These are phyloP conservation scores for Mycena haematopus DNA, from an alignment of 768 basidiomycete genomes.

Conservation along the genomic window DNA sequence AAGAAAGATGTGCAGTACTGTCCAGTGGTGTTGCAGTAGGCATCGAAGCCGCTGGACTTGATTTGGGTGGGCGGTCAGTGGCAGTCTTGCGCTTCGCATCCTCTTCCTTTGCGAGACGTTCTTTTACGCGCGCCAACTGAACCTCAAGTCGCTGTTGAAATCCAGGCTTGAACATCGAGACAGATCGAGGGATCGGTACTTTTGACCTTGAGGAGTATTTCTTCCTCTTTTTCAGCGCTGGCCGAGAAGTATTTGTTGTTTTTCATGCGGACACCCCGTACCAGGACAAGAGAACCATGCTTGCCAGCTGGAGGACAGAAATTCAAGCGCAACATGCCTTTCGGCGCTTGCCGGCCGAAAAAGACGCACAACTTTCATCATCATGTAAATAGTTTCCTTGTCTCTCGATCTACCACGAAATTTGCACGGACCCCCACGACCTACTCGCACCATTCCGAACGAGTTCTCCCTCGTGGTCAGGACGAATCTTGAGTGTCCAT, in stretches of 20 bases:
- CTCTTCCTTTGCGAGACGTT: constrained; percentile 21
- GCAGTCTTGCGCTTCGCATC: constrained; percentile 4
- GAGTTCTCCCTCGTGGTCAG: no score
- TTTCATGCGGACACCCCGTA: constrained; percentile 19
- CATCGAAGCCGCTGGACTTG: not conserved
- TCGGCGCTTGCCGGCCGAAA: not conserved
- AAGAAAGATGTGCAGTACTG: not conserved
- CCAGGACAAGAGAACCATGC: constrained; percentile 8
- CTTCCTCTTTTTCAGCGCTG: constrained; percentile 23
- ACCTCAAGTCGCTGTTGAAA: constrained; percentile 8
- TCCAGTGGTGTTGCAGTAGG: constrained; percentile 9
- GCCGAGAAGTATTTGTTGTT: constrained; percentile 8
- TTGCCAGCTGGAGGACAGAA: not conserved
- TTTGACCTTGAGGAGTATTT: constrained; percentile 17
- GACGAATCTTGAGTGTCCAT: no score
- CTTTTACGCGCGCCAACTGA: constrained; percentile 6
- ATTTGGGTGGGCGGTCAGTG: not conserved
- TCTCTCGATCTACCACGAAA: no score
- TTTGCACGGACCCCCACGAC: no score
- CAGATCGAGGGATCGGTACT: not conserved
- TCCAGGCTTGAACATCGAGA: not conserved
- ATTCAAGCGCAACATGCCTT: not conserved
- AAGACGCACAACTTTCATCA: no score
- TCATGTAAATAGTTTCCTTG: no score
- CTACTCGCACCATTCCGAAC: no score